Percentiles rank a stretch among this genome's conserved stretches.
phyloP scores from a whole-genome alignment of 176 grass and related monocot species.

The Areca catechu region DNA sequence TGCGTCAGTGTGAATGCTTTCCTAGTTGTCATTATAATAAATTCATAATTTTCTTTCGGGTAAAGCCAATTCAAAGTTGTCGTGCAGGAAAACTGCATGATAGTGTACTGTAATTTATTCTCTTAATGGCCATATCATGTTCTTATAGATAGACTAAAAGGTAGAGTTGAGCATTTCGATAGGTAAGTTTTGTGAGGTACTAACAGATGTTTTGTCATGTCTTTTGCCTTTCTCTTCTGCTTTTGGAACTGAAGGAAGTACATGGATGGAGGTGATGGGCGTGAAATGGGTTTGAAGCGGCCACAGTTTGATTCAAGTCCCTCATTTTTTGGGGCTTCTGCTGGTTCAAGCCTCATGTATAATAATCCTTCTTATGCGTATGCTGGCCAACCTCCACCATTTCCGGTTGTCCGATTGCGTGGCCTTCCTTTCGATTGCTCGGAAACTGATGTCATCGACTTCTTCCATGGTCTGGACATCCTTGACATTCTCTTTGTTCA shows the following conservation, averaged over 20 bases:
- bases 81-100: too few relatives aligned
- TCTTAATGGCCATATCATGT: too few relatives aligned
- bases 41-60: too few relatives aligned
- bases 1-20: too few relatives aligned
- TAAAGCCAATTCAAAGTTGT: too few relatives aligned
- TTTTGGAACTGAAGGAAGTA: background rate
- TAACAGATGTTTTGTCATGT: too few relatives aligned
- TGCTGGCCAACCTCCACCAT: conserved; percentile 17
- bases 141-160: too few relatives aligned
- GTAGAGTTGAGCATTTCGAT: too few relatives aligned
- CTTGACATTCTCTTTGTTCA: conserved; percentile 39
- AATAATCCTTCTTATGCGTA: conserved; percentile 21
- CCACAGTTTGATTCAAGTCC: conserved; percentile 2
- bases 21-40: too few relatives aligned
- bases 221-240: too few relatives aligned
- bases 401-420: conserved; percentile 34
- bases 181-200: too few relatives aligned
- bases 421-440: conserved; percentile 41
- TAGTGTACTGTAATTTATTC: too few relatives aligned
- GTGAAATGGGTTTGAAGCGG: conserved; percentile 1
- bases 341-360: background rate
- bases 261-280: background rate
- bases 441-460: conserved; percentile 32
- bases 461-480: conserved; percentile 33
- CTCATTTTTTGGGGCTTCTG: conserved; percentile 6